Percentiles rank a stretch among this genome's conserved stretches.
Conservation (phyloP, 2,329 filamentous ascomycete species). For the Scopulariopsis brevicaulis region DNA sequence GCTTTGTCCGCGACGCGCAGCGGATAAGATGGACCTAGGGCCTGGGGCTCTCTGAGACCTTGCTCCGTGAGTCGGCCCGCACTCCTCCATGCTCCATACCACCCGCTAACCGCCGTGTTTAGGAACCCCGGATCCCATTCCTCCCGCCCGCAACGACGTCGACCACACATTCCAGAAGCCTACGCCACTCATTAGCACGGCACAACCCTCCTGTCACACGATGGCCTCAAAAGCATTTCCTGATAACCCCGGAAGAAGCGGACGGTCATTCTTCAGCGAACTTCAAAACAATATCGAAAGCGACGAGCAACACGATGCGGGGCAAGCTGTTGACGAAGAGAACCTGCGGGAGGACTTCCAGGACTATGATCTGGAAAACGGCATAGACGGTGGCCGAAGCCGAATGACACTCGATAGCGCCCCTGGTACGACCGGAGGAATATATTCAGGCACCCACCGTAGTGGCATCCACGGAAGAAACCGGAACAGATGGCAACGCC, state of each 20-base stretch:
- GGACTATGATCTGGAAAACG: slow-evolving; percentile 34
- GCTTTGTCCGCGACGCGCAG: background rate
- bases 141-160: background rate
- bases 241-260: slow-evolving; percentile 11
- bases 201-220: background rate
- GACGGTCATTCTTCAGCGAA: slow-evolving; percentile 37
- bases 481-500: background rate
- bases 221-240: background rate
- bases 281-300: slow-evolving; percentile 27
- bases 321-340: slow-evolving; percentile 37
- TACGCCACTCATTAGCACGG: background rate
- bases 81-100: background rate
- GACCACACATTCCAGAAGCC: background rate
- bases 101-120: background rate
- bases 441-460: background rate
- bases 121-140: background rate
- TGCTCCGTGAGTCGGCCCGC: background rate
- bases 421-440: slow-evolving; percentile 8
- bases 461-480: background rate
- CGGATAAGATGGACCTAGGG: background rate
- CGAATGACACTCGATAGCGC: slow-evolving; percentile 28
- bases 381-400: slow-evolving; percentile 32
- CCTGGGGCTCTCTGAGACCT: background rate
- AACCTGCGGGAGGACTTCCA: slow-evolving; percentile 40
- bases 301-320: slow-evolving; percentile 29